Conservation (phyloP, 345 rosid species). For the Moringa oleifera region DNA sequence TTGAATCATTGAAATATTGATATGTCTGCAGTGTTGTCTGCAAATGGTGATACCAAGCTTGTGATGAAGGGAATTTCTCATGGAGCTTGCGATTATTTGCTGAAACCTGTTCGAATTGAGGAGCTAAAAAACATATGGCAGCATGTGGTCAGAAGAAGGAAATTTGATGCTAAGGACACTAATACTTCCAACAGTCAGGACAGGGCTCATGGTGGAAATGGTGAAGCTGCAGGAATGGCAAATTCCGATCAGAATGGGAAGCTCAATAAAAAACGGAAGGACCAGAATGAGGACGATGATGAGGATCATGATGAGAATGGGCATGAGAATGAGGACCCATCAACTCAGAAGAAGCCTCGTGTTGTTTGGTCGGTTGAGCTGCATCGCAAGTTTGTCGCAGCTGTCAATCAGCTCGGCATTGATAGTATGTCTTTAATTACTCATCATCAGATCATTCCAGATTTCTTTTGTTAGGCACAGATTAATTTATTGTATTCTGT, state of each 20-base stretch:
- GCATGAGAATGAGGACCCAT: constrained; percentile 47
- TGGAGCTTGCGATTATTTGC: constrained; percentile 91
- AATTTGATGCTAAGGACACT: constrained; percentile 33
- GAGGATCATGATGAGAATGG: constrained; percentile 52
- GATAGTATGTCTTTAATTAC: constrained; percentile 53
- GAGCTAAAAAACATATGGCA: constrained; percentile 96
- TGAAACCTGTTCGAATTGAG: constrained; percentile 89
- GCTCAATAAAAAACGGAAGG: constrained; percentile 61
- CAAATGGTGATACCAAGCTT: constrained; percentile 69
- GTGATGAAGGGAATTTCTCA: constrained; percentile 90
- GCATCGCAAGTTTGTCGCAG: constrained; percentile 68
- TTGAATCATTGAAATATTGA: neutral
- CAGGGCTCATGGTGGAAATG: constrained; percentile 26
- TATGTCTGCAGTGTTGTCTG: constrained; percentile 71
- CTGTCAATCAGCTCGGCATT: constrained; percentile 72
- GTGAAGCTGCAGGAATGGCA: constrained; percentile 27
- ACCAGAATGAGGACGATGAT: constrained; percentile 69
- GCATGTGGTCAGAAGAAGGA: constrained; percentile 75
- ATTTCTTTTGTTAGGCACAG: neutral
- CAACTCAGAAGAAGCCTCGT: constrained; percentile 74
- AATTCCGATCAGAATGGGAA: constrained; percentile 51
- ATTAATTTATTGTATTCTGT: neutral
- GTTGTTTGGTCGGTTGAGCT: constrained; percentile 80
- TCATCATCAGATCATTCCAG: constrained; percentile 6
- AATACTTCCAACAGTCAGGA: constrained; percentile 28